Base-by-base conservation (phyloP, 2,329 filamentous ascomycete genomes). In the Dendryphion nanum region DNA sequence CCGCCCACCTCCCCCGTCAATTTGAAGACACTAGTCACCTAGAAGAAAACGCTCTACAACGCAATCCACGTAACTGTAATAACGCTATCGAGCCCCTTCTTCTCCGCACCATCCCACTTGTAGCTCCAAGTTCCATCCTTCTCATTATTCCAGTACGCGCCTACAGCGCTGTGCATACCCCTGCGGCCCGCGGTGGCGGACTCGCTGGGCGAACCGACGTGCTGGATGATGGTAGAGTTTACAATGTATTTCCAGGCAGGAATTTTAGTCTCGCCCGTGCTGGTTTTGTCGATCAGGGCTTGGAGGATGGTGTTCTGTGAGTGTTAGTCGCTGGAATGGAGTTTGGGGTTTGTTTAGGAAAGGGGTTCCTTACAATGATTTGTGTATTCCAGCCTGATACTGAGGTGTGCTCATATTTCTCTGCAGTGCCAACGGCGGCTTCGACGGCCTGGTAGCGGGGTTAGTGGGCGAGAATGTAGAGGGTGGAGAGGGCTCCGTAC, bases 221-320 rank as follows among this genome's bases (percentile, higher is more conserved):
- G 91, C 74, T 98, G 91, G 54, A 97, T 94, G 63, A 97, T 96
- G 51, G 91, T 97, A 75, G 88, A 94, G 77, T 95, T 97, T 72
- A 95, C 89, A 54, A 89, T 88, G 72, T 91, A 97, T 71, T 97
- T 97, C 80, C 83, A 95, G 13, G 74, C 68, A 4, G 86, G 84
- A 18, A 79, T 72, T 18, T 74, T 69, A n/a, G 10, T n/a, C 44
- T 74, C 63, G 12, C 74, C 64, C 14, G 79, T 76, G 14, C 78
- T 81, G 35, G 84, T 82, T 63, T 90, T 86, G 51, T 83, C 82
- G 67, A 91, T 88, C 50, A 91, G 76, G 36, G 82, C 77, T 61
- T 85, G 82, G 49, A 93, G 82, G 64, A 91, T 86, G 39, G 76
- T 79, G 73, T 85, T 87, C 85, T 89, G n/a, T n/a, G n/a, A n/a